Conservation (phyloP, 2,329 filamentous ascomycete genomes). For the Fusarium sp. region DNA sequence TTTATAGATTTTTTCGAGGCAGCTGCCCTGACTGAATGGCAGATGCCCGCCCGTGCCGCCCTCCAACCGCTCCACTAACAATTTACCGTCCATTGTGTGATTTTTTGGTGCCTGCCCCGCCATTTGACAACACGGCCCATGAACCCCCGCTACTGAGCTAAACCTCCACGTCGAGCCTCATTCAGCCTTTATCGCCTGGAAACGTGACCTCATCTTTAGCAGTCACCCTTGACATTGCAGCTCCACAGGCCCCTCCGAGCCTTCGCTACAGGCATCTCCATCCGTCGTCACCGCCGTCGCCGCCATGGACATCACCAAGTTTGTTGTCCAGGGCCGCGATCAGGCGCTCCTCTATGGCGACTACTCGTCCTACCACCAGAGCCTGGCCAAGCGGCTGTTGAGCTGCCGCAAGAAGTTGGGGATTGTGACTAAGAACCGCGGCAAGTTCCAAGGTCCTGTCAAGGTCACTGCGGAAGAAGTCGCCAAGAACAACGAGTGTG, state of each 20-base stretch:
- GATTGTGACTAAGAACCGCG: constrained; percentile 84
- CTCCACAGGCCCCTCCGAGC: background rate
- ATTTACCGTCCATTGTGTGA: constrained; percentile 19
- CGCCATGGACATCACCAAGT: constrained; percentile 89
- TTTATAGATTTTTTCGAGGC: background rate
- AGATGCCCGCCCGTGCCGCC: background rate
- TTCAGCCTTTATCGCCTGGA: constrained; percentile 24
- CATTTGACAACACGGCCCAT: constrained; percentile 34
- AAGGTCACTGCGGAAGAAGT: constrained; percentile 81
- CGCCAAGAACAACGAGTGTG: constrained; percentile 80
- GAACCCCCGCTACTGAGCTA: constrained; percentile 36
- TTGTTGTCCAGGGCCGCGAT: constrained; percentile 82
- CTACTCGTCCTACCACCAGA: constrained; percentile 85
- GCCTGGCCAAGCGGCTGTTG: constrained; percentile 83
- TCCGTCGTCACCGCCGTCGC: background rate
- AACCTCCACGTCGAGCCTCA: constrained; percentile 47
- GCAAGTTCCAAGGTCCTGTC: constrained; percentile 82
- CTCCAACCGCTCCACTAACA: constrained; percentile 26
- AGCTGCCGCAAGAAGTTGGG: constrained; percentile 88
- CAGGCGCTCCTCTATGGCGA: constrained; percentile 89
- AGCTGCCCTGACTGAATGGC: background rate
- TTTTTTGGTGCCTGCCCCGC: constrained; percentile 45
- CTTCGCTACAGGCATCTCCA: background rate
- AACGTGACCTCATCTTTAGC: constrained; percentile 18
- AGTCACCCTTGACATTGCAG: constrained; percentile 11